A percentile compares a stretch with the other conserved stretches of the same genome.
Evolutionary conservation across 208 protist genomes (phyloP).

Genomic region (Crithidia thermophila): DNA sequence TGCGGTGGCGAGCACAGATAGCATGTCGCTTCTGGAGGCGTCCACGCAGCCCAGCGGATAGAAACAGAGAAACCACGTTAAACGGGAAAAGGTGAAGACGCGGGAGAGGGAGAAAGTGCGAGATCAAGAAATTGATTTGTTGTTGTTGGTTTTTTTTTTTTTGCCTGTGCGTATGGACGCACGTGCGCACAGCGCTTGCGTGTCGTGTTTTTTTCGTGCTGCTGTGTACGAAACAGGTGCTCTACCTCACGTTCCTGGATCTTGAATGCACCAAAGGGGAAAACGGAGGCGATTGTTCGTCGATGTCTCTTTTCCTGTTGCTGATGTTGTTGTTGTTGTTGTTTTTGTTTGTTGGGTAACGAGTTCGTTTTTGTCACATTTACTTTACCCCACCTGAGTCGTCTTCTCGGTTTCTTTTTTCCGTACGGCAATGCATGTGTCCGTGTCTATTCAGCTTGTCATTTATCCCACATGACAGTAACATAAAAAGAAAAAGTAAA

Average conservation of each 20-base stretch:
- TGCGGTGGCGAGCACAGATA: neutral
- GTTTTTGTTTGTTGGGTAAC: slow-evolving; percentile 11
- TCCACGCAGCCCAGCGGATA: neutral
- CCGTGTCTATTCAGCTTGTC: slow-evolving; percentile 12
- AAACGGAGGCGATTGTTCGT: too few relatives aligned
- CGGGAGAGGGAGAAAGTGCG: too few relatives aligned
- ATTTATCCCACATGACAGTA: slow-evolving; percentile 3
- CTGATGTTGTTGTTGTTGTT: slow-evolving; percentile 14
- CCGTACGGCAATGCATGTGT: neutral
- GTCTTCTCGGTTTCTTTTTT: neutral
- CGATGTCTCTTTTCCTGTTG: slow-evolving; percentile 21
- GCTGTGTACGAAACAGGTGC: neutral
- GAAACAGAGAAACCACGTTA: neutral
- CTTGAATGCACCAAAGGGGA: too few relatives aligned
- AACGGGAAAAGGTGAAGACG: slow-evolving; percentile 1
- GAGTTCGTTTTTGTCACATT: neutral
- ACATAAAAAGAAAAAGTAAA: slow-evolving; percentile 8
- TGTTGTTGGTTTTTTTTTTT: too few relatives aligned
- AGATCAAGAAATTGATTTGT: too few relatives aligned
- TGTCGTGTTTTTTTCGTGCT: neutral
- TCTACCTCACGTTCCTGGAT: too few relatives aligned
- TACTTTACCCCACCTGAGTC: too few relatives aligned
- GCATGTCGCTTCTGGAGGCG: neutral
- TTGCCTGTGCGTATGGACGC: too few relatives aligned
- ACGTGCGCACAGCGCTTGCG: too few relatives aligned